phyloP scores from a whole-genome alignment of 208 protist genomes.

The Trypanosoma avium region DNA sequence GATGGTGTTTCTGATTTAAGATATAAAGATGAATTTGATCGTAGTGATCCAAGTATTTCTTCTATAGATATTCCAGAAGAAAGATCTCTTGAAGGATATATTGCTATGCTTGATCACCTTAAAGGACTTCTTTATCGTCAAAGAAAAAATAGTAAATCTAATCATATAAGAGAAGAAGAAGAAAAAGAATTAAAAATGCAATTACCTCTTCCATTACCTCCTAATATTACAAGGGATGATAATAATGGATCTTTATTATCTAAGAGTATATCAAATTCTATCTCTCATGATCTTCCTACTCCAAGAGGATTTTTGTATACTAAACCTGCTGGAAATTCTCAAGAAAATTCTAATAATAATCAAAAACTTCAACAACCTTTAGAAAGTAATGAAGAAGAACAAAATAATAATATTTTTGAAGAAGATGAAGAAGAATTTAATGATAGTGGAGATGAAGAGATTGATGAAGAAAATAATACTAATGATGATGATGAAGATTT shows the following conservation, averaged over 20 bases:
- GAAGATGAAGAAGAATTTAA: conserved; percentile 2
- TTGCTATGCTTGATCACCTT: conserved; percentile 84
- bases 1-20: neutral
- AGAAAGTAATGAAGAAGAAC: neutral
- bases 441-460: conserved; percentile 15
- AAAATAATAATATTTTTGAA: neutral
- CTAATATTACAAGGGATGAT: neutral
- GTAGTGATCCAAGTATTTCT: neutral
- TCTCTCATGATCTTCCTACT: conserved; percentile 1
- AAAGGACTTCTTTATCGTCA: conserved; percentile 58
- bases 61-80: conserved; percentile 3
- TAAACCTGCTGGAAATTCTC: too few species aligned
- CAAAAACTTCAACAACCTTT: neutral
- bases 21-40: neutral
- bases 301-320: neutral
- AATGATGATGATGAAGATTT: conserved; percentile 76
- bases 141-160: neutral
- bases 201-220: neutral
- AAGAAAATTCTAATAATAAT: neutral
- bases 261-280: neutral
- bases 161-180: neutral
- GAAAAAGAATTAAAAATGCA: neutral
- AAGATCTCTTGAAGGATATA: conserved; percentile 62
- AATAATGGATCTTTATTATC: neutral
- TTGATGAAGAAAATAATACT: conserved; percentile 20